Evolutionary conservation across 164 flowering plant genomes (phyloP), one percentile per base, ranked within the genome.

Genomic region (Brasenia schreberi): DNA sequence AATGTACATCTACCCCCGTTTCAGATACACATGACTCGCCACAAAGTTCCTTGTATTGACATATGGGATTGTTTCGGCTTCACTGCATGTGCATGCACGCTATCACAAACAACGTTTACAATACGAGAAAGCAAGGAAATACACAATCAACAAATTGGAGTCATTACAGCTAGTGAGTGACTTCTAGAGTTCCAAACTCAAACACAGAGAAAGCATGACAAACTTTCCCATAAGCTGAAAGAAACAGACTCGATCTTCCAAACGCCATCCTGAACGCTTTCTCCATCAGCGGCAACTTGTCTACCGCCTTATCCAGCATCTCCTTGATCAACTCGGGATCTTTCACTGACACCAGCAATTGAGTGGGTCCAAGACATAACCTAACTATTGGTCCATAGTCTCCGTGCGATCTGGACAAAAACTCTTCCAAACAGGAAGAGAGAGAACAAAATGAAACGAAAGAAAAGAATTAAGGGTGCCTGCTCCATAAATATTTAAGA

Each of bases 321-420:
- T 87, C 88, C 71, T 80, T 79, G 63, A 82, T 73, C 62, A 82
- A 69, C 6, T 53, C 61, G 18, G 82, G 84, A 69, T 85, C 87
- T 65, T 70, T 84, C 19, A 87, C 68, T 0, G 92, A 85, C 43
- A 87, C 85, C 76, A 87, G 59, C 60, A 85, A 81, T 72, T 82
- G 84, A 44, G 83, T 78, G 23, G 89, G 86, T 49, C 87, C 84
- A 43, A 85, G 67, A 89, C 92, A 87, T 23, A 87, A 77, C 81
- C 82, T 82, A 59, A 82, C 78, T 18, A 83, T 74, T 42, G 85
- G 76, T 68, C 92, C 89, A 84, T 87, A 85, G 63, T 79, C 74
- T 69, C 76, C 62, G 61, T 87, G 89, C 1, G 77, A 75, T 64
- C 69, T 73, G 4, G 80, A 69, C 65, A 83, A 68, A 19, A 83